Evolutionary conservation across 1,284 basidiomycete species (phyloP).

Genomic region (Puccinia polysora): DNA sequence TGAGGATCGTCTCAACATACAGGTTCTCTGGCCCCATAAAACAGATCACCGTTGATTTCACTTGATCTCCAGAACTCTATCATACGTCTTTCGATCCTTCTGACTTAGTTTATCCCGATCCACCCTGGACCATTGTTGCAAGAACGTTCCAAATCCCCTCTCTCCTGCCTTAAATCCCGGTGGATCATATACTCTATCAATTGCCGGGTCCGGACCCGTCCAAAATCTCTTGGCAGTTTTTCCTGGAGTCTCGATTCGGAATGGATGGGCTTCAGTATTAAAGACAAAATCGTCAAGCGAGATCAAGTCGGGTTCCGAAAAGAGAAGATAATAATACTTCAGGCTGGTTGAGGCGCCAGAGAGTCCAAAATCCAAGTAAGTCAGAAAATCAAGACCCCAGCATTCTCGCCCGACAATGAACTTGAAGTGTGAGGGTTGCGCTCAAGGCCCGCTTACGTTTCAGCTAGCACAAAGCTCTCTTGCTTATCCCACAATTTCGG

Average conservation of each 20-base stretch:
- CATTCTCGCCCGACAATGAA: not conserved
- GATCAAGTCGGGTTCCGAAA: constrained; percentile 57
- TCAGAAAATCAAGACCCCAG: not conserved
- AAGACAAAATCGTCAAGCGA: constrained; percentile 61
- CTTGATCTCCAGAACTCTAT: not conserved
- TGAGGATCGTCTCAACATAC: no score
- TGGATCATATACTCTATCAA: constrained; percentile 23
- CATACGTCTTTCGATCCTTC: not conserved
- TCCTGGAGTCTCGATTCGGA: not conserved
- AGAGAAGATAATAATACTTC: constrained; percentile 53
- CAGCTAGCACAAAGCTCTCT: constrained; percentile 60
- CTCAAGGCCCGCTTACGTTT: constrained; percentile 55
- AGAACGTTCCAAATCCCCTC: constrained; percentile 27
- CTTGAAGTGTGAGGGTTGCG: not conserved
- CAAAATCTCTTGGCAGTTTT: constrained; percentile 11
- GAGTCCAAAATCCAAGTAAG: not conserved
- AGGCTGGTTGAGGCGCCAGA: not conserved
- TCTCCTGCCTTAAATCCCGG: not conserved
- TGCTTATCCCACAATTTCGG: constrained; percentile 53
- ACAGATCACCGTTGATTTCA: no score
- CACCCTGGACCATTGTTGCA: constrained; percentile 31
- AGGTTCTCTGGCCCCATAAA: no score
- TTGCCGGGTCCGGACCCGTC: not conserved
- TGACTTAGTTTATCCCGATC: not conserved
- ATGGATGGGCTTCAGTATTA: constrained; percentile 53